Percentiles rank a stretch among this genome's conserved stretches.
Conservation (phyloP, 805 yeast genomes). For the Ogataea zsoltii region DNA sequence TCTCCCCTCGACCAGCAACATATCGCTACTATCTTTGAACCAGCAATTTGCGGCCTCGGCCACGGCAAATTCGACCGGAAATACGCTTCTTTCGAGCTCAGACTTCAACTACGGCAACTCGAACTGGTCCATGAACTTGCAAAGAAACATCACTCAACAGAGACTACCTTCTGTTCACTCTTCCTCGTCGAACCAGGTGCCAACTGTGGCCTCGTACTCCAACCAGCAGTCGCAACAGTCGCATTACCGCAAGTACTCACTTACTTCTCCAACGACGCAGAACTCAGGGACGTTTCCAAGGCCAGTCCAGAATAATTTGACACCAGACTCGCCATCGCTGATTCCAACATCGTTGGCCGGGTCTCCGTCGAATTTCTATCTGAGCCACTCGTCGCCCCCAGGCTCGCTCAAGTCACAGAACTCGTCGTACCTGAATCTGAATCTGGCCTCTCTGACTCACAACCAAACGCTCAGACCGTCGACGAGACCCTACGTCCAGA, state of each 20-base stretch:
- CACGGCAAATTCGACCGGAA: constrained; percentile 5
- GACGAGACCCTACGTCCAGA: constrained; percentile 16
- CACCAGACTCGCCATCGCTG: constrained; percentile 54
- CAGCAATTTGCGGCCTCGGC: constrained; percentile 21
- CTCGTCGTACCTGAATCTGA: constrained; percentile 21
- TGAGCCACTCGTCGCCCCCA: constrained; percentile 57
- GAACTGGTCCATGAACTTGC: constrained; percentile 17
- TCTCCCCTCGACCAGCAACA: constrained; percentile 38
- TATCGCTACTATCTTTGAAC: constrained; percentile 37
- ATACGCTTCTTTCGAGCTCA: background rate
- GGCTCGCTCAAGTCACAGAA: constrained; percentile 32
- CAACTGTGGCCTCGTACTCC: constrained; percentile 4
- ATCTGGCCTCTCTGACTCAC: constrained; percentile 8
- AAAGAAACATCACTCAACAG: constrained; percentile 21
- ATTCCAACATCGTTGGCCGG: constrained; percentile 54
- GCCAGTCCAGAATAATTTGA: constrained; percentile 5
- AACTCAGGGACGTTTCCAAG: constrained; percentile 8
- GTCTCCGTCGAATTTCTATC: constrained; percentile 56
- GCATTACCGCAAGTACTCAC: constrained; percentile 18
- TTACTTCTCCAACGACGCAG: constrained; percentile 22
- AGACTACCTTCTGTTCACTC: constrained; percentile 17
- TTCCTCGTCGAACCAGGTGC: constrained; percentile 9
- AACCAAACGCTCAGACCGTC: constrained; percentile 17
- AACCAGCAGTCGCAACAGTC: constrained; percentile 11
- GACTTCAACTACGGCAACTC: constrained; percentile 10